Base-by-base conservation (phyloP, 192 early-diverging fungal species). In the Chytriomyces sp. region DNA sequence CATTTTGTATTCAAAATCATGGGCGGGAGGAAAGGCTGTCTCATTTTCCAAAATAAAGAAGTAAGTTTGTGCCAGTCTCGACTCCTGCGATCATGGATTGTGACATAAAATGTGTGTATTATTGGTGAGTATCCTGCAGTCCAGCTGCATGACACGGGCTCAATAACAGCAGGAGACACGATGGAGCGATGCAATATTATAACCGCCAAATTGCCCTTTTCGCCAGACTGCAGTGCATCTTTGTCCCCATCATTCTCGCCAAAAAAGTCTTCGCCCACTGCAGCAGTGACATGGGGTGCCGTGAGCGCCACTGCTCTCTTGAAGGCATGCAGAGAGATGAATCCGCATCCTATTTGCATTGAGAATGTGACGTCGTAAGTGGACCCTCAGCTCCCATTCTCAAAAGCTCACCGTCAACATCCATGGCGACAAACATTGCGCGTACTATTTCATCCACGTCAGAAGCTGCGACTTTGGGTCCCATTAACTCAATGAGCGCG, bases 391-490 rank as follows among this genome's bases (percentile, higher is more conserved):
- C 4, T 60, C 7, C 13, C 50, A 45, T 46, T 35, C 4, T 35
- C 35, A 35, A 35, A 35, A 4, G 35, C 35, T 35, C 35, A 80
- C 76, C 79, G 7, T 66, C 18, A 45, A 48, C n/a, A 50, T 82
- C 80, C 61, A 76, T 13, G 18, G 75, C 50, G 0, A 85, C 70
- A 64, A 85, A 85, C 45, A 72, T 53, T 11, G 69, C 67, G 8
- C 83, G 79, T 49, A 82, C 80, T 44, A 24, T 61, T 20, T 77
- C 77, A 60, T 79, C 72, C 13, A 43, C 8, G 47, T 84, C 77
- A 7, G 46, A 3, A 4, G n/a, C 16, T 7, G 70, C 57, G 10
- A 67, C 45, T 16, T 70, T 23, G 11, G 64, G 65, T 1, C n/a
- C 45, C 68, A 80, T 67, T 18, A 84, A 64, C 13, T n/a, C 47